Evolutionary conservation across 78 protist genomes (phyloP), one percentile per base, ranked within the genome.

Genomic region (Protostelium mycophagum): DNA sequence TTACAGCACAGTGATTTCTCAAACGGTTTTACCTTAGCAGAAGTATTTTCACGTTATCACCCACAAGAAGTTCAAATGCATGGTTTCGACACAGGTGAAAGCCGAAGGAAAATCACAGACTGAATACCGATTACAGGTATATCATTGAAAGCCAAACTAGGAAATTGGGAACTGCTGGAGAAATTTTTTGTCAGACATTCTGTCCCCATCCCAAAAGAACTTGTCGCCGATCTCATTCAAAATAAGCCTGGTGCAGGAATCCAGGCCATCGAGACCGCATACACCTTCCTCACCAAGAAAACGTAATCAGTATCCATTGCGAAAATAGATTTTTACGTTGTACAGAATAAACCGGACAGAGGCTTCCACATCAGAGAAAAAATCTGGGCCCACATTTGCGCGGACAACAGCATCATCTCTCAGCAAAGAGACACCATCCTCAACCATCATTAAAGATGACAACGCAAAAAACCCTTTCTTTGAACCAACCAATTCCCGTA

Each of bases 21-120:
- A 73, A 96, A 96, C 84, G 98, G 98, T 0, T 96, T 90, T 87
- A 85, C 95, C 23, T 84, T 96, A 29, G 98, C 98, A 35, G 98
- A 96, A 87, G 95, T 96, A 37, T 88, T 93, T 87, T 90, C 95
- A 28, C 97, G 97, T 31, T 96, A 95, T 88, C 91, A 83, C 38
- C 91, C 92, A 1, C 83, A 63, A 34, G 98, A 95, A 38, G 86
- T 96, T 1, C 86, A 88, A 89, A 90, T 96, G 97, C 98, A 96
- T 91, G 90, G 95, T 1, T 94, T 86, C 87, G 96, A 95, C 38
- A 96, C 93, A 36, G 73, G 73, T 51, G 31, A 25, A 16, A 51
- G 73, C 16, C 16, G 73, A 51, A 5, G 31, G 73, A 25, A 16
- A 5, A 51, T 51, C 73, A 16, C 5, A 16, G 73, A 25, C 73